Conservation (phyloP, 371 early-diverging fungal species). For the Quaeritorhiza haematococci region DNA sequence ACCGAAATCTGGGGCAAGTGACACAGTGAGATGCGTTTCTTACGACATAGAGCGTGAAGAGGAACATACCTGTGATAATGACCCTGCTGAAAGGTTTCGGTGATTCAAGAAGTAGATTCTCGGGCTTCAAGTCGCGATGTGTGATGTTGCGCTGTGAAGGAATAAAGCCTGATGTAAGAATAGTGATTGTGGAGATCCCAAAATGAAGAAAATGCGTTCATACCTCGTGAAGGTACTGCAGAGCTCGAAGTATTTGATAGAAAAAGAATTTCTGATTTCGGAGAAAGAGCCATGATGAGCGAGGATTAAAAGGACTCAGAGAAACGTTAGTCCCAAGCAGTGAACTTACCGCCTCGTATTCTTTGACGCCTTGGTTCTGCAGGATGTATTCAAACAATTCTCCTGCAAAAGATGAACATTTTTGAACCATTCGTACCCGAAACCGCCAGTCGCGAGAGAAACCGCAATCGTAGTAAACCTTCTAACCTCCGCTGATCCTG, state of each 20-base stretch:
- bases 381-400: constrained; percentile 24
- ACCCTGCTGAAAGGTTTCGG: constrained; percentile 9
- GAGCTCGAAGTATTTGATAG: constrained; percentile 17
- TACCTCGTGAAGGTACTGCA: too few relatives aligned
- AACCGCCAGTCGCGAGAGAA: not conserved
- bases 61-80: not conserved
- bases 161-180: not conserved
- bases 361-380: constrained; percentile 2
- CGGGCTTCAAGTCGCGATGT: constrained; percentile 26
- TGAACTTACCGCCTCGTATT: constrained; percentile 8
- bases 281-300: not conserved
- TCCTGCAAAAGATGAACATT: constrained; percentile 8
- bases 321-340: not conserved
- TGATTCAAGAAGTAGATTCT: constrained; percentile 21
- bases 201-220: too few relatives aligned
- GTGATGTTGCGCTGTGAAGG: constrained; percentile 10
- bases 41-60: not conserved
- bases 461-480: constrained; percentile 1
- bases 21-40: not conserved
- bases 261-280: constrained; percentile 25
- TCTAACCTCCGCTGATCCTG: constrained; percentile 16
- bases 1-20: constrained; percentile 14
- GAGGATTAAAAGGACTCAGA: not conserved
- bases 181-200: too few relatives aligned
- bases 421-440: too few relatives aligned